Evolutionary conservation across 1,139 yeast genomes (phyloP), one percentile per base, ranked within the genome.

Genomic region (Scheffersomyces parashehatae): DNA sequence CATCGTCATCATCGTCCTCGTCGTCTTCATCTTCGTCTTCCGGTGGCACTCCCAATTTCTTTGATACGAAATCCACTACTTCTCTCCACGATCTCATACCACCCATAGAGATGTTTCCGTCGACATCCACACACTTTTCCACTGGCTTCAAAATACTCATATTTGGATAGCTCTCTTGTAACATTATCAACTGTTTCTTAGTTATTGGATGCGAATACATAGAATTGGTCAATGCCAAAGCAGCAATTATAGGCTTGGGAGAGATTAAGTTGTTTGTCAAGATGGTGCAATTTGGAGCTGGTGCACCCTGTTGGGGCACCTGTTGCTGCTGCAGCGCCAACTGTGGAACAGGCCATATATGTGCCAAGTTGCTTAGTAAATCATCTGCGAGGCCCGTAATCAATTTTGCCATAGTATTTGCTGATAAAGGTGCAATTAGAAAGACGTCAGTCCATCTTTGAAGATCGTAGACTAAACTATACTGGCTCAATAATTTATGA

Each of bases 151-250:
- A 52, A 12, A 64, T 58, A 15, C 57, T 51, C 55, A 64, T 58
- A 41, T 60, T 59, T 11, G 68, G 67, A 41, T 58, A 64, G 3
- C 58, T 55, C 43, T 64, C 67, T 40, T 59, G 62, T 28, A 64
- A 48, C 28, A 51, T 26, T 2, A 40, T 46, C 41, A 64, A 48
- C 42, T 64, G 68, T 31, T 51, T 45, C 43, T 57, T 58, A 16
- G 68, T 64, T 31, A 64, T 61, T 12, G 68, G 68, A 48, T 64
- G 68, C 3, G 67, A 45, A 47, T 64, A 64, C 68, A 64, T 64
- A 15, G 67, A 49, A 35, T 49, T 57, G 13, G 67, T 63, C 35
- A 64, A 54, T 1, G 67, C 67, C 36, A 64, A 49, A 5, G 65
- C 67, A 0, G 64, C 59, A 29, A 64, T 51, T 3, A 64, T 62